phyloP scores from a whole-genome alignment of 768 basidiomycete species.

The Hemileccinum rubropunctum region DNA sequence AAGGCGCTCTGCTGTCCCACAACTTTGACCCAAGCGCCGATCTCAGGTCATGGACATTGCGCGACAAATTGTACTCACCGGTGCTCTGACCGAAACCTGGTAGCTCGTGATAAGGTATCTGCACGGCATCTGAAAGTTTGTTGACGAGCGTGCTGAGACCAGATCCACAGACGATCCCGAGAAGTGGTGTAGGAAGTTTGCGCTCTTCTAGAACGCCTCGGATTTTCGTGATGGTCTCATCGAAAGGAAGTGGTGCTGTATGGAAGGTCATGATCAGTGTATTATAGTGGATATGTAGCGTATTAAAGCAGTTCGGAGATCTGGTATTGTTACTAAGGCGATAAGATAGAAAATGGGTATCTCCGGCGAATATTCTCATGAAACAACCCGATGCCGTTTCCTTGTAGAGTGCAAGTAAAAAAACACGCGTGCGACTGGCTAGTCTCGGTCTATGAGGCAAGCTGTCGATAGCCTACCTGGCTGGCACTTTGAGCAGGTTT shows the following conservation, averaged over 20 bases:
- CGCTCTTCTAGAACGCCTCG: constrained; percentile 21
- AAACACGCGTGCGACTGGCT: too few species aligned
- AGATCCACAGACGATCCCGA: constrained; percentile 87
- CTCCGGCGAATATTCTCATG: too few species aligned
- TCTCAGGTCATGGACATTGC: not conserved
- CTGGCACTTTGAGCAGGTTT: too few species aligned
- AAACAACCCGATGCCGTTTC: too few species aligned
- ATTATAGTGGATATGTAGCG: not conserved
- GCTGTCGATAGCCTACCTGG: too few species aligned
- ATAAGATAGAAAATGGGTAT: too few species aligned
- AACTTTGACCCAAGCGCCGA: constrained; percentile 42
- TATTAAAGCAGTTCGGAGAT: too few species aligned
- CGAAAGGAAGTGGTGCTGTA: constrained; percentile 23
- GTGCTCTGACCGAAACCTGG: constrained; percentile 78
- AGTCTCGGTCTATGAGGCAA: too few species aligned
- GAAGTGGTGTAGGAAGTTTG: constrained; percentile 51
- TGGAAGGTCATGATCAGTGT: constrained; percentile 10
- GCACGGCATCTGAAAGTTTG: constrained; percentile 51
- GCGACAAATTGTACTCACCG: constrained; percentile 41
- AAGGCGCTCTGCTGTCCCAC: constrained; percentile 77
- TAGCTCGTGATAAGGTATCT: constrained; percentile 64
- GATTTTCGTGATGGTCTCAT: constrained; percentile 29
- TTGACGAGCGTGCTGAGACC: constrained; percentile 76
- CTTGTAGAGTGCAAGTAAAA: too few species aligned
- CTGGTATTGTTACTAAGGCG: too few species aligned